A percentile compares a stretch with the other conserved stretches of the same genome.
Evolutionary conservation across 306 rosid genomes (phyloP).

Genomic region (Cicer pinnatifidum): DNA sequence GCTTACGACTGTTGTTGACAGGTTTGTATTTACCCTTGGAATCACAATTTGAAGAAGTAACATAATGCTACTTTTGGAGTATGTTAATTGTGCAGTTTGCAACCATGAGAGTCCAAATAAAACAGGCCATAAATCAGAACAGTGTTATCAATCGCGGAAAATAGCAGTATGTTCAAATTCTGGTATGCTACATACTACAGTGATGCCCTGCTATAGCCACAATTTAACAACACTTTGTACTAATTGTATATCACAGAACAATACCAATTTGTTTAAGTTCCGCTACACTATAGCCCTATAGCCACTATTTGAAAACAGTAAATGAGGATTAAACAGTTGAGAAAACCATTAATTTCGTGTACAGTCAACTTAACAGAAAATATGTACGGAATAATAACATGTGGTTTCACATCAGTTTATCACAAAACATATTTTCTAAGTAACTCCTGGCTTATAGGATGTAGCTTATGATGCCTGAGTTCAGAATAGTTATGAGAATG

Average conservation of each 20-base stretch:
- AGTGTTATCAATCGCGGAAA: too few species aligned
- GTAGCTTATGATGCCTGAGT: not conserved
- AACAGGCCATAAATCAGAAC: too few species aligned
- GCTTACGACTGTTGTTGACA: not conserved
- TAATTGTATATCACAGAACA: too few species aligned
- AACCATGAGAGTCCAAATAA: too few species aligned
- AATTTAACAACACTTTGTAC: too few species aligned
- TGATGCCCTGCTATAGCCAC: too few species aligned
- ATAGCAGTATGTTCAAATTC: too few species aligned
- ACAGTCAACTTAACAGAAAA: conserved; percentile 19
- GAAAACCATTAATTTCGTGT: conserved; percentile 7
- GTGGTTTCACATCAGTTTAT: conserved; percentile 11
- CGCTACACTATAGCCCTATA: too few species aligned
- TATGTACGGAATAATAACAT: not conserved
- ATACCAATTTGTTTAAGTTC: too few species aligned
- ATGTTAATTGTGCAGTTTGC: not conserved
- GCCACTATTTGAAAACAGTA: too few species aligned
- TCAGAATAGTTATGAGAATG: conserved; percentile 7
- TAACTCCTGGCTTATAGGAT: not conserved
- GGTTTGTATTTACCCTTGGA: not conserved
- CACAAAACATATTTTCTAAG: not conserved
- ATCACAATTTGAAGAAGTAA: not conserved
- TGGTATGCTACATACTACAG: too few species aligned
- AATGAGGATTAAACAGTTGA: not conserved
- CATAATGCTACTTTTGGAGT: not conserved